These are phyloP conservation scores for Pestalotiopsis sp. DNA, from an alignment of 2,329 filamentous ascomycete species.

Conservation along the genomic window DNA sequence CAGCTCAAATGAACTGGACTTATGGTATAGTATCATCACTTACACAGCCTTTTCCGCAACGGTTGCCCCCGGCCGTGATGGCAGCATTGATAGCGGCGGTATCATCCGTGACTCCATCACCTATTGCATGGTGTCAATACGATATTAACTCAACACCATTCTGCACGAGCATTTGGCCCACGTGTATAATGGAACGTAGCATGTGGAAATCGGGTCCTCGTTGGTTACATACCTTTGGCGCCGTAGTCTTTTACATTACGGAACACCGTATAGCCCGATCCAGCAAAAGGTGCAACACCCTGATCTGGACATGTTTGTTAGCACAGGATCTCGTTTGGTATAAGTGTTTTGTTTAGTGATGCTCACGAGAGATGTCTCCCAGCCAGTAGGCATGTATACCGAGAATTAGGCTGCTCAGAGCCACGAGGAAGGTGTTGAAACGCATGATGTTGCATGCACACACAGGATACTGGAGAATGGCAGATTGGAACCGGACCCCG, in stretches of 20 bases:
- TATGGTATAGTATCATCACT: slow-evolving; percentile 15
- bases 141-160: not conserved
- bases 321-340: not conserved
- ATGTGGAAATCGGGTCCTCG: not conserved
- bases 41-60: slow-evolving; percentile 43
- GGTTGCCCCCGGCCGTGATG: slow-evolving; percentile 38
- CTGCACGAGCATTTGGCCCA: not conserved
- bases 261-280: slow-evolving; percentile 41
- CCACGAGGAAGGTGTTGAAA: slow-evolving; percentile 28
- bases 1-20: not conserved
- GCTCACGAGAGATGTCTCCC: slow-evolving; percentile 26
- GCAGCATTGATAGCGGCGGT: slow-evolving; percentile 47
- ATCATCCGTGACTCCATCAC: slow-evolving; percentile 45
- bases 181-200: not conserved
- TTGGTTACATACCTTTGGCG: slow-evolving; percentile 36
- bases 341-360: too few relatives aligned
- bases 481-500: not conserved
- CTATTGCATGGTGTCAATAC: slow-evolving; percentile 22
- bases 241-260: slow-evolving; percentile 50
- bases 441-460: slow-evolving; percentile 22
- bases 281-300: slow-evolving; percentile 43
- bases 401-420: slow-evolving; percentile 28
- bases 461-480: not conserved
- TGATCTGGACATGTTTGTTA: slow-evolving; percentile 31
- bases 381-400: slow-evolving; percentile 33